Conservation (phyloP, 805 yeast species). For the Ogataea salicorniae region DNA sequence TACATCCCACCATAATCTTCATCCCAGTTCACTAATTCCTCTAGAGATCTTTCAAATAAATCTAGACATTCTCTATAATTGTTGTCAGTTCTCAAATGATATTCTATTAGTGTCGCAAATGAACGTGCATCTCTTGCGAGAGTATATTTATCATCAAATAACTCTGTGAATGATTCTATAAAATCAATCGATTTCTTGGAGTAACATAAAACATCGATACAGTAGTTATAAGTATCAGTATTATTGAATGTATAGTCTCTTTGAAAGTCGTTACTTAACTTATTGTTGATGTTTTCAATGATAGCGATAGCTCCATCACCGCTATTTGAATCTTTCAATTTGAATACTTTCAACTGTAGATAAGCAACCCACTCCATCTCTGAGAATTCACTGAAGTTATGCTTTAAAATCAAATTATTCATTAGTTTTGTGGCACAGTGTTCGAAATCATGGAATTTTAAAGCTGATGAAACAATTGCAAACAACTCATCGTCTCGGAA, state of each 20-base stretch:
- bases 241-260: constrained; percentile 19
- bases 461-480: constrained; percentile 22
- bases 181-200: constrained; percentile 23
- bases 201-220: constrained; percentile 25
- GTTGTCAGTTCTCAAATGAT: constrained; percentile 22
- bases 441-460: constrained; percentile 17
- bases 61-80: constrained; percentile 33
- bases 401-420: constrained; percentile 4
- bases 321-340: constrained; percentile 3
- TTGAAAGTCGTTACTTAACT: constrained; percentile 6
- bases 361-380: constrained; percentile 24
- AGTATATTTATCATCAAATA: constrained; percentile 29
- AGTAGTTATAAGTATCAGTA: constrained; percentile 21
- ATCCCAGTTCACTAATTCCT: constrained; percentile 42
- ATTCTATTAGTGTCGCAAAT: constrained; percentile 31
- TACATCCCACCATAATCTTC: constrained; percentile 28
- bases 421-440: constrained; percentile 16
- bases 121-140: constrained; percentile 34
- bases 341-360: constrained; percentile 19
- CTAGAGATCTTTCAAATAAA: constrained; percentile 31
- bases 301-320: constrained; percentile 31
- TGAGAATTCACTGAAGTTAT: constrained; percentile 9
- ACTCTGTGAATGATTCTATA: constrained; percentile 21
- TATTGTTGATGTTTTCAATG: constrained; percentile 19
- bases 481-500: constrained; percentile 24